Conservation (phyloP, 768 basidiomycete species). For the Dendrothele bispora region DNA sequence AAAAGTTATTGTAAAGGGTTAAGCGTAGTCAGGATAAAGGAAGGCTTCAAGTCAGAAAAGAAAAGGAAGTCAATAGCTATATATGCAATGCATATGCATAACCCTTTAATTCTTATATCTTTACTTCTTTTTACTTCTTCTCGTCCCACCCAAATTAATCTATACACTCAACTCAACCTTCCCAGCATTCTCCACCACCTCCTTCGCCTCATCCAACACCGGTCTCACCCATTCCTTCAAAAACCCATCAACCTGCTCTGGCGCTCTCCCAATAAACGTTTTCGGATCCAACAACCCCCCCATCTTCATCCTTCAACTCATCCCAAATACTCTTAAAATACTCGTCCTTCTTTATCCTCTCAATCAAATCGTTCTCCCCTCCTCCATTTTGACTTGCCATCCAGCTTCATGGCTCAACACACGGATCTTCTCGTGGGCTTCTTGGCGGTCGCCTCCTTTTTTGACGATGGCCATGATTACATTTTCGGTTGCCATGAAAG, state of each 20-base stretch:
- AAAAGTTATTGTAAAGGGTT: too few species aligned
- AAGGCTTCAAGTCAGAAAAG: too few species aligned
- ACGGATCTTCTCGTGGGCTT: slow-evolving; percentile 94
- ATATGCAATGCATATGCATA: too few species aligned
- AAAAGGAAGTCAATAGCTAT: too few species aligned
- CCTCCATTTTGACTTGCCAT: slow-evolving; percentile 91
- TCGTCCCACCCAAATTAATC: too few species aligned
- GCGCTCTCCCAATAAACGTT: slow-evolving; percentile 92
- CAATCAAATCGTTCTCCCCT: slow-evolving; percentile 93
- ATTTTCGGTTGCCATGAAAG: slow-evolving; percentile 99
- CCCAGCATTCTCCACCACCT: slow-evolving; percentile 47
- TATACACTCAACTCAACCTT: slow-evolving; percentile 70
- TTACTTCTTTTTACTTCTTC: too few species aligned
- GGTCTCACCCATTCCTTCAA: slow-evolving; percentile 85
- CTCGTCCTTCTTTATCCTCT: slow-evolving; percentile 73
- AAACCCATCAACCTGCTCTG: slow-evolving; percentile 92
- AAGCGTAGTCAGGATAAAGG: too few species aligned
- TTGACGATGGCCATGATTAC: slow-evolving; percentile 99
- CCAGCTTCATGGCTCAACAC: slow-evolving; percentile 95
- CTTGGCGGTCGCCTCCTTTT: slow-evolving; percentile 92
- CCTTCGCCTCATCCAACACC: slow-evolving; percentile 66
- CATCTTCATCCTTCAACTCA: too few species aligned
- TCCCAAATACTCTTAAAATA: slow-evolving; percentile 89
- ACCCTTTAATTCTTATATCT: too few species aligned
- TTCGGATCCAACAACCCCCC: slow-evolving; percentile 77